Conservation (phyloP, 179 eudicot species). For the Carnegiea gigantea region DNA sequence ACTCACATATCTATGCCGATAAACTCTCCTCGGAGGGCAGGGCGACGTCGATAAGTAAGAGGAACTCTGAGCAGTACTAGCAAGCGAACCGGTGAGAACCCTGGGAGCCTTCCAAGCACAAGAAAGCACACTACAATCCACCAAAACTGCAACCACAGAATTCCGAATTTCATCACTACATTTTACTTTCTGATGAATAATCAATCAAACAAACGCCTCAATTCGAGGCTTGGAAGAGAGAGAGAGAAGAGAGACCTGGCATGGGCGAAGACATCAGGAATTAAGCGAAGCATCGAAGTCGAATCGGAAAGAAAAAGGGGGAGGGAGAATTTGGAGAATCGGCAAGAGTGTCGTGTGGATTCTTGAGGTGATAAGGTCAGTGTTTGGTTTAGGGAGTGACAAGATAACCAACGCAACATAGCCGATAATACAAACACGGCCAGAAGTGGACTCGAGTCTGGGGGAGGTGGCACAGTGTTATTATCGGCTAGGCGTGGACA, state of each 20-base stretch:
- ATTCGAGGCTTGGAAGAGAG: neutral
- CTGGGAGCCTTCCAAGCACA: slow-evolving; percentile 96
- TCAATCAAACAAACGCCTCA: neutral
- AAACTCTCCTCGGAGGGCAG: slow-evolving; percentile 33
- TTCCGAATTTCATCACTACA: neutral
- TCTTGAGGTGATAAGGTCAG: slow-evolving; percentile 35
- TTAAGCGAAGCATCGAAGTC: slow-evolving; percentile 26
- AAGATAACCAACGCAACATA: neutral
- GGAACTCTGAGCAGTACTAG: slow-evolving; percentile 64
- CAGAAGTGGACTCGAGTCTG: neutral
- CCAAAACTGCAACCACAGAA: slow-evolving; percentile 48
- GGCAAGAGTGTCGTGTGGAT: neutral
- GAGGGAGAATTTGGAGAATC: neutral
- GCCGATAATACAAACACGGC: slow-evolving; percentile 7
- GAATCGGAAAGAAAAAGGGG: slow-evolving; percentile 1
- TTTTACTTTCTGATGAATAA: too few species aligned
- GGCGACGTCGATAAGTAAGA: slow-evolving; percentile 24
- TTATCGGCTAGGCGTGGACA: too few species aligned
- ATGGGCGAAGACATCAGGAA: slow-evolving; percentile 69
- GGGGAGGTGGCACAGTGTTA: too few species aligned
- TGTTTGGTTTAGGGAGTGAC: slow-evolving; percentile 38
- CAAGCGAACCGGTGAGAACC: slow-evolving; percentile 79
- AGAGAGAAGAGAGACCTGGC: slow-evolving; percentile 44
- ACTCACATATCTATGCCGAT: slow-evolving; percentile 46
- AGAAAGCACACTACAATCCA: slow-evolving; percentile 74